phyloP scores from a whole-genome alignment of 2,329 filamentous ascomycete species.

The Pseudogymnoascus pannorum region DNA sequence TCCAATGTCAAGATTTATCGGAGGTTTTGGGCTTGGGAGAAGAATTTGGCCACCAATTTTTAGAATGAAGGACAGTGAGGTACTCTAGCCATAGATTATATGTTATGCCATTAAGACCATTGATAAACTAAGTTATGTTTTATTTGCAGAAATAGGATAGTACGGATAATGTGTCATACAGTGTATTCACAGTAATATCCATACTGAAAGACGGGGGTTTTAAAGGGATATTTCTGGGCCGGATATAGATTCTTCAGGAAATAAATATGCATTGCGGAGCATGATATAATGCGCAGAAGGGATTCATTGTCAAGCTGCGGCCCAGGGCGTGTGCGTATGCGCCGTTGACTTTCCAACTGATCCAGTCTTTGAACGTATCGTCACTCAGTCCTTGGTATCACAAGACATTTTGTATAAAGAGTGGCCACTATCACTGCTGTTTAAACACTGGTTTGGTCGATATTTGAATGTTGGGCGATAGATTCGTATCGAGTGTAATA shows the following conservation, averaged over 20 bases:
- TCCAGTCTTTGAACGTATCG: not conserved
- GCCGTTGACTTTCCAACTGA: not conserved
- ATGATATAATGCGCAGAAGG: not conserved
- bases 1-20: conserved; percentile 4
- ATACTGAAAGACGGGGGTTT: not conserved
- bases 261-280: not conserved
- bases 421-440: not conserved
- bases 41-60: not conserved
- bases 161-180: not conserved
- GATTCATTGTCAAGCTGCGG: not conserved
- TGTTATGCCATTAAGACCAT: not conserved
- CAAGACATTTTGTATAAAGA: not conserved
- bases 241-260: not conserved
- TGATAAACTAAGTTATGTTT: not conserved
- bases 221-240: not conserved
- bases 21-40: not conserved
- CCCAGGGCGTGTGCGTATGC: not conserved
- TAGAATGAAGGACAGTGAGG: not conserved
- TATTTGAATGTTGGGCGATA: conserved; percentile 8
- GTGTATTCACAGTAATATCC: not conserved
- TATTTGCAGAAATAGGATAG: not conserved
- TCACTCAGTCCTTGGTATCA: not conserved
- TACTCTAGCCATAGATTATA: not conserved
- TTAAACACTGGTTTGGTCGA: not conserved
- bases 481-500: conserved; percentile 18